Evolutionary conservation across 2,329 filamentous ascomycete species (phyloP), one percentile per base, ranked within the genome.

Genomic region (Lomentospora prolificans): DNA sequence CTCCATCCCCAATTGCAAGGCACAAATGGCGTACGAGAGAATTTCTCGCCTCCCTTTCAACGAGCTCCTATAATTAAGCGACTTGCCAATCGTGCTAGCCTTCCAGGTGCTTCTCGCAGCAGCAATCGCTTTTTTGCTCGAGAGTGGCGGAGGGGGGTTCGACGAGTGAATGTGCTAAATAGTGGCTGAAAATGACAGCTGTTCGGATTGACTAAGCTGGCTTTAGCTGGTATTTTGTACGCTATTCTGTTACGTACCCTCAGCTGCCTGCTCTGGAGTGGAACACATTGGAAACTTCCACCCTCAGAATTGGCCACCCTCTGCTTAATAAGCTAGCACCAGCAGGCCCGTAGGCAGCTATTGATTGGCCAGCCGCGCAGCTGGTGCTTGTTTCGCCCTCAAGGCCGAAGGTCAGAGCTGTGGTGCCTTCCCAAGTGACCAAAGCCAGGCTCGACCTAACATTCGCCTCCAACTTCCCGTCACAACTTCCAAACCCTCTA

Each of bases 211-310:
- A 48, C 44, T 48, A 48, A 48, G 44, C 44, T 48, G 5, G 22
- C 10, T 22, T 48, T 7, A n/a, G n/a, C n/a, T n/a, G n/a, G n/a
- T n/a, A n/a, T n/a, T n/a, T n/a, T n/a, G n/a, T n/a, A n/a, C n/a
- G 17, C n/a, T 28, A 14, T 22, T 5, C 17, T 14, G 53, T 55
- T 44, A 55, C 53, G 53, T 55, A 55, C 53, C 28, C 52, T 53
- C 28, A 48, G 53, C 41, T 55, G 53, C 53, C 53, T 54, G 36
- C 25, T 44, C 22, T 31, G 4, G 2, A 48, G 39, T 55, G 39
- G 53, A 55, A 55, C 41, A 27, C 41, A 50, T 55, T 55, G 53
- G 53, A 55, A 55, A 44, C 53, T 55, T 55, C 53, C 27, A 52
- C 30, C 41, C 28, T 14, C 31, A 24, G 27, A 51, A 31, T 51